Evolutionary conservation across 1,139 yeast genomes (phyloP).

Genomic region (Scheffersomyces stambukii): DNA sequence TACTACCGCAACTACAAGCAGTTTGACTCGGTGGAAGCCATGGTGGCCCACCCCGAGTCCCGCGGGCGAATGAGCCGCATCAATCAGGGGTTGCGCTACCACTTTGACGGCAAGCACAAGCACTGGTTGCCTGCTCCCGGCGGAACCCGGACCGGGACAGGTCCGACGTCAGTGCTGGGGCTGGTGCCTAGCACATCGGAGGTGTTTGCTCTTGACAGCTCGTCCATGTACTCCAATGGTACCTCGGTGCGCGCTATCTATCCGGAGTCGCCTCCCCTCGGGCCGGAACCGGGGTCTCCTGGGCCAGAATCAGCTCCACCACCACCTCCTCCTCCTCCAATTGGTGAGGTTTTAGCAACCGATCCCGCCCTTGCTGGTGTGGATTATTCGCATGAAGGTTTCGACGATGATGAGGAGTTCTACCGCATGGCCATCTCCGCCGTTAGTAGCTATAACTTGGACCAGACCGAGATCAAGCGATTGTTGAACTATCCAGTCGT

Average conservation of each 20-base stretch:
- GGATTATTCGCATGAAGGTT: constrained; percentile 29
- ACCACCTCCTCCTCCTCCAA: constrained; percentile 13
- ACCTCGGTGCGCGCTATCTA: constrained; percentile 34
- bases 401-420: constrained; percentile 39
- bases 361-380: constrained; percentile 17
- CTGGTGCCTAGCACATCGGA: constrained; percentile 25
- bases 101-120: constrained; percentile 71
- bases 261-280: constrained; percentile 21
- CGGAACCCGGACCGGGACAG: constrained; percentile 12
- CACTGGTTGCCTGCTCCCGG: constrained; percentile 68
- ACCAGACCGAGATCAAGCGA: constrained; percentile 31
- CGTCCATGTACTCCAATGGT: constrained; percentile 29
- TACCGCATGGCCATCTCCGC: constrained; percentile 32
- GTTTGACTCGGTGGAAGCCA: constrained; percentile 76
- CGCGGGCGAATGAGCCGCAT: constrained; percentile 67
- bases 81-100: constrained; percentile 79
- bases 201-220: constrained; percentile 22
- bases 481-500: constrained; percentile 43
- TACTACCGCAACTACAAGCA: constrained; percentile 71
- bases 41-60: constrained; percentile 65
- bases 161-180: constrained; percentile 5
- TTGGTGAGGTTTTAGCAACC: constrained; percentile 25
- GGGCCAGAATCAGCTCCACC: constrained; percentile 8
- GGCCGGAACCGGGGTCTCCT: not conserved
- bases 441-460: constrained; percentile 38